Evolutionary conservation across 495 filamentous ascomycete genomes (phyloP).

Genomic region (Lasiosphaeris hirsuta): DNA sequence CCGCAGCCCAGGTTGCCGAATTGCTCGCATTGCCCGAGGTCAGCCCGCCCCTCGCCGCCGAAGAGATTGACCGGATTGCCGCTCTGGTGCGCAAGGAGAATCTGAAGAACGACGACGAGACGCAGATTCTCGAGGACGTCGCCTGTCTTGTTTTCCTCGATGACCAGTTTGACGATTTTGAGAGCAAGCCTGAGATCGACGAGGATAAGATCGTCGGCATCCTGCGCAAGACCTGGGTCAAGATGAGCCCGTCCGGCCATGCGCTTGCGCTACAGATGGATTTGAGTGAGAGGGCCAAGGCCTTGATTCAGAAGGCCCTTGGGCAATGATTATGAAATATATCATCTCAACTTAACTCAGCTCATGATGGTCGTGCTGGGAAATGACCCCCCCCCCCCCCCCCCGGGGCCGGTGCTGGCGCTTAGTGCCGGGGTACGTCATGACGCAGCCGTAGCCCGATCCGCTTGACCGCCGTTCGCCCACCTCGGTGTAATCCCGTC

Average conservation of each 20-base stretch:
- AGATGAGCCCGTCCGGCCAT: constrained; percentile 68
- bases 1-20: constrained; percentile 57
- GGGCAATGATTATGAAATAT: constrained; percentile 6
- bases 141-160: constrained; percentile 84
- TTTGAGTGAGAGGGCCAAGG: constrained; percentile 56
- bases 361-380: too few relatives aligned
- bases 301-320: constrained; percentile 63
- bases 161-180: constrained; percentile 77
- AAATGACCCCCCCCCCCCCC: too few relatives aligned
- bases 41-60: constrained; percentile 31
- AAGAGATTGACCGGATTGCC: constrained; percentile 50
- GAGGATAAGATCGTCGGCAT: constrained; percentile 75
- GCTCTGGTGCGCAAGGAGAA: constrained; percentile 64
- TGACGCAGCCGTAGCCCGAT: too few relatives aligned
- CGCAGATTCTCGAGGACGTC: constrained; percentile 75
- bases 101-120: constrained; percentile 59
- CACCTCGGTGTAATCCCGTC: constrained; percentile 12
- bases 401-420: too few relatives aligned
- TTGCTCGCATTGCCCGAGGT: constrained; percentile 49
- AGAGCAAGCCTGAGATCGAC: constrained; percentile 51
- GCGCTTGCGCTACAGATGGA: constrained; percentile 64
- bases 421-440: too few relatives aligned
- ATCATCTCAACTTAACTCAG: neutral
- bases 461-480: neutral
- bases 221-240: constrained; percentile 77